phyloP scores from a whole-genome alignment of 805 yeast species.

The Ogataea populi-albae region DNA sequence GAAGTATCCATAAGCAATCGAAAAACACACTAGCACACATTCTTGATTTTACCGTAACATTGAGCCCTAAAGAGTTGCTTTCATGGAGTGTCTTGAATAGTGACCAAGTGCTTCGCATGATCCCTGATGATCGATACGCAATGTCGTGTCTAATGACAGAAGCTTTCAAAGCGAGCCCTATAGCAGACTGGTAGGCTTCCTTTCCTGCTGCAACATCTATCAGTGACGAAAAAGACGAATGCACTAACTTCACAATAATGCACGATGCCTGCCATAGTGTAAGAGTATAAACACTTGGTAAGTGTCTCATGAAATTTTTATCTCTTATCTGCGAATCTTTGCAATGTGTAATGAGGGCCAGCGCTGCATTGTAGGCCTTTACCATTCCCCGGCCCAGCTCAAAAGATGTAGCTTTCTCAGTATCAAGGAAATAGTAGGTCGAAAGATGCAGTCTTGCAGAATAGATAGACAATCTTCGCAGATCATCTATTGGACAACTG shows the following conservation, averaged over 20 bases:
- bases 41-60: slow-evolving; percentile 69
- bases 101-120: slow-evolving; percentile 93
- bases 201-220: slow-evolving; percentile 73
- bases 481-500: slow-evolving; percentile 55
- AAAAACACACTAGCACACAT: slow-evolving; percentile 92
- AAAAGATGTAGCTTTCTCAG: slow-evolving; percentile 43
- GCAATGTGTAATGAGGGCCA: slow-evolving; percentile 67
- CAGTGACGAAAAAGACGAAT: slow-evolving; percentile 66
- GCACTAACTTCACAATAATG: slow-evolving; percentile 72
- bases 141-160: slow-evolving; percentile 89
- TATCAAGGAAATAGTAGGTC: slow-evolving; percentile 78
- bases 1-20: slow-evolving; percentile 79
- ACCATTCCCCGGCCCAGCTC: slow-evolving; percentile 74
- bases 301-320: slow-evolving; percentile 62
- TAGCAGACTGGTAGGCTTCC: slow-evolving; percentile 63
- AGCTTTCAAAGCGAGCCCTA: slow-evolving; percentile 67
- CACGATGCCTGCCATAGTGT: slow-evolving; percentile 92
- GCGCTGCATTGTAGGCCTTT: slow-evolving; percentile 75
- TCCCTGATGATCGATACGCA: slow-evolving; percentile 89
- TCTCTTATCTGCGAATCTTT: slow-evolving; percentile 57
- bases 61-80: slow-evolving; percentile 38
- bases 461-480: slow-evolving; percentile 63
- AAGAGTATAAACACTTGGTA: slow-evolving; percentile 80
- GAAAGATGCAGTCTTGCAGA: slow-evolving; percentile 79
- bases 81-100: slow-evolving; percentile 67